Evolutionary conservation across 225 moss, liverwort and hornwort genomes (phyloP), one percentile per base, ranked within the genome.

Genomic region (Marchantia polymorpha): DNA sequence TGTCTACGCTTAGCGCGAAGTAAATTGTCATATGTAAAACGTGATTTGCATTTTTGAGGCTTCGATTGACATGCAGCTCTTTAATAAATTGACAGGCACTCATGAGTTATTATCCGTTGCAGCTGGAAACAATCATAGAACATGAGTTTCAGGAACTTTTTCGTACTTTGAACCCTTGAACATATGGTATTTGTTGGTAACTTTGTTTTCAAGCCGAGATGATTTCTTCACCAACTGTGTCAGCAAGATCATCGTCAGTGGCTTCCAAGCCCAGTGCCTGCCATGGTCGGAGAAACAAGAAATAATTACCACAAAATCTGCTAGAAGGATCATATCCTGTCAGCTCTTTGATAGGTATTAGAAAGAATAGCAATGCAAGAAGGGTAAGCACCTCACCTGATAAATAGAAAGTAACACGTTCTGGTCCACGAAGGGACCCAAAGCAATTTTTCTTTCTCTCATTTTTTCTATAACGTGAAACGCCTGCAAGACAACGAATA

Each of bases 401-500:
- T 93, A 91, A 65, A 92, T 87, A 8, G 81, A 80, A 64, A 90
- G 87, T 72, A 92, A 81, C 64, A 90, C 84, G 65, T 58, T 83
- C 56, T 77, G 87, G 58, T 93, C 94, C 54, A 97, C 69, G 51
- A 88, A 97, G n/a, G 90, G 92, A 47, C 91, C 87, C 72, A 87
- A 29, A 10, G 82, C 77, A 15, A 94, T 89, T 75, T 87, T 89
- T 47, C 83, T 79, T 39, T 84, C 84, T 75, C 85, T 87, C 97
- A 97, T 94, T 86, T 85, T 85, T 80, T 97, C 93, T 64, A 97
- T 87, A 25, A 90, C 64, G 70, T 94, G 88, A 70, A 89, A 90
- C 16, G 92, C 93, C 93, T 97, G 90, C 67, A 55, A 39, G 29
- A 4, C 2, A 71, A 71, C 16, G 7, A n/a, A 55, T 14, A 55